Percentiles rank a stretch among this genome's conserved stretches.
These are phyloP conservation scores for Fagopyrum tataricum DNA, from an alignment of 148 eudicot genomes.

Conservation along the genomic window DNA sequence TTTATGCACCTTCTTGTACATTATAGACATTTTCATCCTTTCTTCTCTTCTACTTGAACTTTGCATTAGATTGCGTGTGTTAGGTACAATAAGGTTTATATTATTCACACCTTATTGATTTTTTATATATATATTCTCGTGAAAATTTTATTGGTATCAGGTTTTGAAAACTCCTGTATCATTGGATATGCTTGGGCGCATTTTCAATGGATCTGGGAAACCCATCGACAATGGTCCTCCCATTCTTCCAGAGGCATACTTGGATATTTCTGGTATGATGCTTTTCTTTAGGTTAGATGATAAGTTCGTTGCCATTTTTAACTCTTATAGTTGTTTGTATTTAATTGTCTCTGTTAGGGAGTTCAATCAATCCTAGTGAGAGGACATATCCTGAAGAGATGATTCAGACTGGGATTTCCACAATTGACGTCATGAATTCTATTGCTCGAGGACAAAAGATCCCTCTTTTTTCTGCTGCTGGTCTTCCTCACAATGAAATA, in stretches of 20 bases:
- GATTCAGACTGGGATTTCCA: slow-evolving; percentile 97
- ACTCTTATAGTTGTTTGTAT: neutral
- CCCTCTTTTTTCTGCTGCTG: slow-evolving; percentile 98
- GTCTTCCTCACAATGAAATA: slow-evolving; percentile 99
- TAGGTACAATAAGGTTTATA: too few relatives aligned
- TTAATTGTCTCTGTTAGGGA: slow-evolving; percentile 38
- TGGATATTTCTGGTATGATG: slow-evolving; percentile 86
- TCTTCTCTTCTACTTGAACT: too few relatives aligned
- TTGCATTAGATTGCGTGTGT: too few relatives aligned
- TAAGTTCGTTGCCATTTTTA: neutral
- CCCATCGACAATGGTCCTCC: slow-evolving; percentile 99
- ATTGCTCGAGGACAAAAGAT: slow-evolving; percentile 99
- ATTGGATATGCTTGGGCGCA: slow-evolving; percentile 98
- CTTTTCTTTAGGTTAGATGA: neutral
- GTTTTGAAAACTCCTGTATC: slow-evolving; percentile 98
- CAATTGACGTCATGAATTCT: slow-evolving; percentile 99
- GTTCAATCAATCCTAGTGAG: slow-evolving; percentile 99
- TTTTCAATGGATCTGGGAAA: slow-evolving; percentile 96
- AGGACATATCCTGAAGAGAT: slow-evolving; percentile 98
- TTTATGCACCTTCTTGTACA: too few relatives aligned
- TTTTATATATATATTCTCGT: neutral
- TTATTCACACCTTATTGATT: too few relatives aligned
- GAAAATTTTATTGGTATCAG: slow-evolving; percentile 23
- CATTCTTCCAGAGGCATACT: slow-evolving; percentile 91
- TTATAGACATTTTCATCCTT: too few relatives aligned